phyloP scores from a whole-genome alignment of 106 monocot species.

The Platanthera zijinensis region DNA sequence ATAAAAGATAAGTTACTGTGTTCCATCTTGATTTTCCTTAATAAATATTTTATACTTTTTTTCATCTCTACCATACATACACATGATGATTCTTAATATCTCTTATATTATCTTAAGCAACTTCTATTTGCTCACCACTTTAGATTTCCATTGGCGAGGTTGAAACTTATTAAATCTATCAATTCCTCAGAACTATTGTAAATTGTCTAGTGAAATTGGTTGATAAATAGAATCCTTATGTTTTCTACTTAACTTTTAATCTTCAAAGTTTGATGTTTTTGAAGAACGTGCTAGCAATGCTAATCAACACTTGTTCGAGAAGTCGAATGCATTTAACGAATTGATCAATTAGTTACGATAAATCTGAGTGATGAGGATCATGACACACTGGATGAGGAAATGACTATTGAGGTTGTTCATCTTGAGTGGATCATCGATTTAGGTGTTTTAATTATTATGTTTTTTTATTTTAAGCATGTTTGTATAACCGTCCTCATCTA shows the following conservation, averaged over 20 bases:
- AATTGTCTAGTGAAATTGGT: background rate
- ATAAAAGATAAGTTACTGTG: background rate
- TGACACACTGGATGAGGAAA: no score
- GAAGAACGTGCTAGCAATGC: background rate
- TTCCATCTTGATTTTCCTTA: background rate
- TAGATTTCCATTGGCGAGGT: background rate
- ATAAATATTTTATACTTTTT: background rate
- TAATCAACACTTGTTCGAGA: background rate
- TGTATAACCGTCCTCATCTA: no score
- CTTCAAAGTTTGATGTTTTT: background rate
- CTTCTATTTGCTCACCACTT: background rate
- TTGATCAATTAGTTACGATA: background rate
- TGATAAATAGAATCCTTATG: background rate
- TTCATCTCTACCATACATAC: background rate
- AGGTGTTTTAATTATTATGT: no score
- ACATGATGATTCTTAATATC: background rate
- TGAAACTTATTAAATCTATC: background rate
- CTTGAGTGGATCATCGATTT: no score
- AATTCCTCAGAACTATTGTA: background rate
- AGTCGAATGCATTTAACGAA: background rate
- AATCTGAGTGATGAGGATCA: background rate
- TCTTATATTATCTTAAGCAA: background rate
- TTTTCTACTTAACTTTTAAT: background rate
- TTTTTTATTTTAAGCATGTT: no score
- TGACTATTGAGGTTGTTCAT: no score